A percentile compares a stretch with the other conserved stretches of the same genome.
Conservation (phyloP, 371 early-diverging fungal species). For the Rhizopus arrhizus region DNA sequence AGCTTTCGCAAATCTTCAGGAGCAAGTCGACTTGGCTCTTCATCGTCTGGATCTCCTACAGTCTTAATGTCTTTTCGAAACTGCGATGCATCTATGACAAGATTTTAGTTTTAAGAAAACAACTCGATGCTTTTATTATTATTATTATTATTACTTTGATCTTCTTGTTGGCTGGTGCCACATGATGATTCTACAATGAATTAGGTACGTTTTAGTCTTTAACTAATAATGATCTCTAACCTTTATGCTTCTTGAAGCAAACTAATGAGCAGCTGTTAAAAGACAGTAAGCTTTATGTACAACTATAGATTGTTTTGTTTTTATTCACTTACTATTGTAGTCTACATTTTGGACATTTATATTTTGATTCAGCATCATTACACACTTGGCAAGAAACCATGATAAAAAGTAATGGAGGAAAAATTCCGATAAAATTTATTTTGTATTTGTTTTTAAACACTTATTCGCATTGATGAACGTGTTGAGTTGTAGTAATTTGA, state of each 20-base stretch:
- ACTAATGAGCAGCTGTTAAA: constrained; percentile 38
- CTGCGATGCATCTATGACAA: constrained; percentile 1
- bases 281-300: neutral
- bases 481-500: constrained; percentile 57
- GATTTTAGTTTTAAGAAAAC: neutral
- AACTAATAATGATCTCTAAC: constrained; percentile 18
- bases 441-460: constrained; percentile 26
- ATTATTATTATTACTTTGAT: neutral
- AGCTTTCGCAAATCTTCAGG: constrained; percentile 21
- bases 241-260: constrained; percentile 49
- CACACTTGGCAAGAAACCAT: constrained; percentile 41
- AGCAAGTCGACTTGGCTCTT: constrained; percentile 34
- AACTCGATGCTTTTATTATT: neutral
- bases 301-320: neutral
- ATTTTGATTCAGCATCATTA: constrained; percentile 32
- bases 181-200: constrained; percentile 25
- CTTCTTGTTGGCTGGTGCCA: neutral
- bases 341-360: constrained; percentile 47
- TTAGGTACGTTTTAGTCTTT: neutral
- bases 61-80: constrained; percentile 19
- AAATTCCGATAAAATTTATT: neutral
- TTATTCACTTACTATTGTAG: constrained; percentile 37
- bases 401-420: neutral
- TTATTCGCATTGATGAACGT: constrained; percentile 55
- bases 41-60: constrained; percentile 32